Percentiles rank a stretch among this genome's conserved stretches.
These are phyloP conservation scores for Fusarium albidum DNA, from an alignment of 2,329 filamentous ascomycete genomes.

Conservation along the genomic window DNA sequence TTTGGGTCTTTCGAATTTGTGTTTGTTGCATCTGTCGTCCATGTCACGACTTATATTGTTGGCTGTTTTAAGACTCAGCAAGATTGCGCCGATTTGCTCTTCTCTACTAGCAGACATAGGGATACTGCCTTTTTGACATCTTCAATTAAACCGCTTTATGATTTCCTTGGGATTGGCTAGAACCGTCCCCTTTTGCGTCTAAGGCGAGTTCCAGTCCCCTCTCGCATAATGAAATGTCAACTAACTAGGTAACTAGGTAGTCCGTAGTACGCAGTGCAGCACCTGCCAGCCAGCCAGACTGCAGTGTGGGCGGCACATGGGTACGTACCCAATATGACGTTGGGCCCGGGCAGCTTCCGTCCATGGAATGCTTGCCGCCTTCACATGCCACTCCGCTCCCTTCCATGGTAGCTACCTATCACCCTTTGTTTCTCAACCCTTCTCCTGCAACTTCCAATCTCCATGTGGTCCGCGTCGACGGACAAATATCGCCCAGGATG, in stretches of 20 bases:
- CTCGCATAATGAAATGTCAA: too few relatives aligned
- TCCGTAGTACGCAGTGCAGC: too few relatives aligned
- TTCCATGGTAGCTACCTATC: too few relatives aligned
- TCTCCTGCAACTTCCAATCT: conserved; percentile 9
- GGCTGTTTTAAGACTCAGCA: conserved; percentile 16
- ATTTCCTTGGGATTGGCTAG: neutral
- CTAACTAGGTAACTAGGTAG: too few relatives aligned
- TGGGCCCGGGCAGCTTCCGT: conserved; percentile 29
- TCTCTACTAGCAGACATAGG: conserved; percentile 19
- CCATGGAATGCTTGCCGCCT: conserved; percentile 10
- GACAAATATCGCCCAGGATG: conserved; percentile 24
- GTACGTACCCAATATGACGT: conserved; percentile 39
- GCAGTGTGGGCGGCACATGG: too few relatives aligned
- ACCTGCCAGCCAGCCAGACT: too few relatives aligned
- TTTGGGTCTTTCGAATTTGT: conserved; percentile 15
- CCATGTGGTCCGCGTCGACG: conserved; percentile 13
- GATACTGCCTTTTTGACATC: conserved; percentile 10
- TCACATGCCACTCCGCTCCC: conserved; percentile 33
- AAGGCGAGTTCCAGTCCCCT: too few relatives aligned
- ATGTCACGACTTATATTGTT: conserved; percentile 30
- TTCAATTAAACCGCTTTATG: neutral
- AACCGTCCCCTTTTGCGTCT: too few relatives aligned
- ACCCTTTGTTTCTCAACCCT: conserved; percentile 13
- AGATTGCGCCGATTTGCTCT: conserved; percentile 31
- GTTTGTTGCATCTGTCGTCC: conserved; percentile 1